These are phyloP conservation scores for Ophiocordyceps camponoti-saundersi DNA, from an alignment of 2,329 filamentous ascomycete genomes.

Conservation along the genomic window DNA sequence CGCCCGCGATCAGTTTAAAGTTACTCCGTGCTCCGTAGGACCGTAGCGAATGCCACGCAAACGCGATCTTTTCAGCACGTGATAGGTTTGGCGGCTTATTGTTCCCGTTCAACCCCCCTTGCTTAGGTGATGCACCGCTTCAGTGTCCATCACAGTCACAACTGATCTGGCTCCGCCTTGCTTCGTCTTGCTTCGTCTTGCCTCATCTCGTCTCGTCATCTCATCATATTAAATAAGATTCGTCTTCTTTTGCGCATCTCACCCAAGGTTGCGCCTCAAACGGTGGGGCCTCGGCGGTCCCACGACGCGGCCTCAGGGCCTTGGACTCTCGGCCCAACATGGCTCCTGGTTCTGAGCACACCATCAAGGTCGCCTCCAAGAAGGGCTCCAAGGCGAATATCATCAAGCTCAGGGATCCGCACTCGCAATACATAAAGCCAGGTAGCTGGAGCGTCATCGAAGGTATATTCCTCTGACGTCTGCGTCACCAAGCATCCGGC, in stretches of 20 bases:
- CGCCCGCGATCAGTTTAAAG: too few relatives aligned
- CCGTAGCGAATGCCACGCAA: too few relatives aligned
- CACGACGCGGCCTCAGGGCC: background rate
- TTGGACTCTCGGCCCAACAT: background rate
- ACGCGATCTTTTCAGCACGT: too few relatives aligned
- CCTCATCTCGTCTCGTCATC: background rate
- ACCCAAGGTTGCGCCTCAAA: background rate
- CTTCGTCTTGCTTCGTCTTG: background rate
- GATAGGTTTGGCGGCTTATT: too few relatives aligned
- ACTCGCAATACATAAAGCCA: conserved; percentile 45
- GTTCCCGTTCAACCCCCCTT: too few relatives aligned
- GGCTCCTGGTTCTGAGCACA: conserved; percentile 26
- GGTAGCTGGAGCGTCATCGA: conserved; percentile 55
- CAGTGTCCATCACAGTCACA: too few relatives aligned
- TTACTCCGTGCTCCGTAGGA: too few relatives aligned
- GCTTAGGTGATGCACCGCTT: too few relatives aligned
- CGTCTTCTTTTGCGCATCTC: background rate
- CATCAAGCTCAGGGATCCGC: conserved; percentile 46
- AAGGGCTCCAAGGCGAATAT: conserved; percentile 31
- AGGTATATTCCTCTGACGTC: conserved; percentile 24
- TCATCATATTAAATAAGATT: background rate
- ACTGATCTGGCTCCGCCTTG: background rate
- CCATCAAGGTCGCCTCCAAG: conserved; percentile 46
- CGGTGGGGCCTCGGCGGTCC: background rate
- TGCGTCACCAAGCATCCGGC: background rate